Evolutionary conservation across 2,329 filamentous ascomycete genomes (phyloP).

Genomic region (Sodiomyces alkalinus): DNA sequence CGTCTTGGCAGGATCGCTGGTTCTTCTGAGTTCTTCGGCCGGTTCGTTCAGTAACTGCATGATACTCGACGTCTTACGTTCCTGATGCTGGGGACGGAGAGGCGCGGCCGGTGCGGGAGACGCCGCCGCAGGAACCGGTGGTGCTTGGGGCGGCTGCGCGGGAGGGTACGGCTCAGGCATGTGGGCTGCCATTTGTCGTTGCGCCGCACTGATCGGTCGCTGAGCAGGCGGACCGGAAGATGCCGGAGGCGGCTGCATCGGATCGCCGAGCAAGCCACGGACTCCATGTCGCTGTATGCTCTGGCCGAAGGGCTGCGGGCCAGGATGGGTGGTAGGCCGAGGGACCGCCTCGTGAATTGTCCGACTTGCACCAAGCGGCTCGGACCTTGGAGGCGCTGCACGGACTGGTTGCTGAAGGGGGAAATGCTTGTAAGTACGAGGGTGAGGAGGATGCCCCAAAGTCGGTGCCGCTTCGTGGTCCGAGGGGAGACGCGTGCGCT

Average conservation of each 20-base stretch:
- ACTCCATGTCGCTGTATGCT: constrained; percentile 24
- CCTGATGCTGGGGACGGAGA: constrained; percentile 22
- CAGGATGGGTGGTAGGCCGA: neutral
- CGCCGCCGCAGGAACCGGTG: constrained; percentile 18
- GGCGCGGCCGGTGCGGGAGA: constrained; percentile 13
- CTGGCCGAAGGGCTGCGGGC: constrained; percentile 17
- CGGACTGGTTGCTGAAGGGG: neutral
- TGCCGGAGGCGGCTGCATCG: constrained; percentile 16
- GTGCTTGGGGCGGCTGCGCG: constrained; percentile 14
- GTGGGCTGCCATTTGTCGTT: constrained; percentile 16
- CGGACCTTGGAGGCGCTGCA: neutral
- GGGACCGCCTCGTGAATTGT: neutral
- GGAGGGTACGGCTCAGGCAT: constrained; percentile 16
- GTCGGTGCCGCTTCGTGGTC: constrained; percentile 40
- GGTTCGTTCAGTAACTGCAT: constrained; percentile 49
- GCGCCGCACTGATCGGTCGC: constrained; percentile 4
- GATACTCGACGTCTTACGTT: constrained; percentile 47
- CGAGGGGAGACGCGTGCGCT: constrained; percentile 12
- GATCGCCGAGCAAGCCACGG: constrained; percentile 24
- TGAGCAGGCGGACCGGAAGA: constrained; percentile 14
- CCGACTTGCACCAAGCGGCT: neutral
- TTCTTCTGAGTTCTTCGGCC: constrained; percentile 30
- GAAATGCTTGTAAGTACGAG: neutral
- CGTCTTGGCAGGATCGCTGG: constrained; percentile 28
- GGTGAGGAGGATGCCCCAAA: too few species aligned